Percentiles rank a stretch among this genome's conserved stretches.
Evolutionary conservation across 441 rosid genomes (phyloP).

Genomic region (Gossypium armourianum): DNA sequence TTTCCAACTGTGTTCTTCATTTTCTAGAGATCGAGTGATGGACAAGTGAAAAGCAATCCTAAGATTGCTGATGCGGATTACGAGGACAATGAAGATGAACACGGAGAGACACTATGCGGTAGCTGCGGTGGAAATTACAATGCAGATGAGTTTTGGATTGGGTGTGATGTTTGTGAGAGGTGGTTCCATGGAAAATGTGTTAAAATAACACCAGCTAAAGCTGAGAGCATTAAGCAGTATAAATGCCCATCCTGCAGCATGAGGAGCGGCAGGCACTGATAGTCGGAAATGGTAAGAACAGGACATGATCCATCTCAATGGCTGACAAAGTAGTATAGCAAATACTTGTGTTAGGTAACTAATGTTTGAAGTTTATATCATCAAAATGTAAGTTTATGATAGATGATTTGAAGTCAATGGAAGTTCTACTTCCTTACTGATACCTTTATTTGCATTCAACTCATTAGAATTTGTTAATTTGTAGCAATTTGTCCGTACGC

Average conservation of each 20-base stretch:
- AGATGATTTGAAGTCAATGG: conserved; percentile 19
- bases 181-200: conserved; percentile 58
- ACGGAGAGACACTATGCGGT: conserved; percentile 45
- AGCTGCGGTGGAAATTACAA: conserved; percentile 45
- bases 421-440: conserved; percentile 16
- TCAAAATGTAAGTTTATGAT: conserved; percentile 19
- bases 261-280: conserved; percentile 48
- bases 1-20: conserved; percentile 2
- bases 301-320: neutral
- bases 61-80: conserved; percentile 37
- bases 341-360: conserved; percentile 10
- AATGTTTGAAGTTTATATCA: conserved; percentile 16
- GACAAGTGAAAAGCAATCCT: conserved; percentile 40
- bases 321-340: conserved; percentile 24
- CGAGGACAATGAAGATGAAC: conserved; percentile 45
- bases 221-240: conserved; percentile 49
- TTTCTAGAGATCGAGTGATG: conserved; percentile 50
- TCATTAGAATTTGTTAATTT: conserved; percentile 17
- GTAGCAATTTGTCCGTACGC: neutral
- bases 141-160: conserved; percentile 48
- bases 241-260: conserved; percentile 54
- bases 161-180: conserved; percentile 48
- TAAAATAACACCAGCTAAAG: conserved; percentile 51
- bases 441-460: conserved; percentile 18
- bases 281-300: neutral